A percentile compares a stretch with the other conserved stretches of the same genome.
Conservation (phyloP, 2,329 filamentous ascomycete genomes). For the Diaporthe aspalathi region DNA sequence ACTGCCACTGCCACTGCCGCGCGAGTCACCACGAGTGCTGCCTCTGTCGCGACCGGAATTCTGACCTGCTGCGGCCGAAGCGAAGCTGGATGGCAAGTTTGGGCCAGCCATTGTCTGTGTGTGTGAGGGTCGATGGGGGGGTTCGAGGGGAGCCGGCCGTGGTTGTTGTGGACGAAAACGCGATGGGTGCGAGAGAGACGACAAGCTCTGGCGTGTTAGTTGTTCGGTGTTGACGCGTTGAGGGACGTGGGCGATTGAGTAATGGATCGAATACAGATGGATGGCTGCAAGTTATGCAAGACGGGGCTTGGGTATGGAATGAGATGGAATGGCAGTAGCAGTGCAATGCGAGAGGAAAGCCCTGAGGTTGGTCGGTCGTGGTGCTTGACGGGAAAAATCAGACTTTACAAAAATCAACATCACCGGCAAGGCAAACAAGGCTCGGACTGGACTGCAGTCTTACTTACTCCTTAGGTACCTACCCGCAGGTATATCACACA, state of each 20-base stretch:
- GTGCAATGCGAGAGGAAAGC: conserved; percentile 31
- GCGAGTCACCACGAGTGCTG: conserved; percentile 68
- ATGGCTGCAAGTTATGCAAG: conserved; percentile 26
- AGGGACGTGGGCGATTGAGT: conserved; percentile 19
- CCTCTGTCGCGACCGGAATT: conserved; percentile 70
- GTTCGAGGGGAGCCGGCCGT: conserved; percentile 11
- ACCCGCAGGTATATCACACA: too few species aligned
- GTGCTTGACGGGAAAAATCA: conserved; percentile 34
- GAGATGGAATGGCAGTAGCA: conserved; percentile 19
- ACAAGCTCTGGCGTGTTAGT: conserved; percentile 22
- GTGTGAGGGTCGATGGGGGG: background rate
- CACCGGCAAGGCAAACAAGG: conserved; percentile 14
- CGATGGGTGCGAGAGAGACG: conserved; percentile 16
- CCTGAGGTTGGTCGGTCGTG: conserved; percentile 16
- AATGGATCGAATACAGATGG: conserved; percentile 18
- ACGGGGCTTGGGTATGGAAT: background rate
- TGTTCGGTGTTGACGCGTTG: conserved; percentile 12
- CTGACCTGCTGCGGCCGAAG: conserved; percentile 84
- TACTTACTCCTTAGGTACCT: too few species aligned
- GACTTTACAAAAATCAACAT: conserved; percentile 26
- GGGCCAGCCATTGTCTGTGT: conserved; percentile 69
- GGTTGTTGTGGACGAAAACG: conserved; percentile 3
- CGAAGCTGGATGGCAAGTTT: conserved; percentile 83
- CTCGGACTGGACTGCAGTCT: conserved; percentile 9
- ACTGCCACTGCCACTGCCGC: conserved; percentile 64